phyloP scores from a whole-genome alignment of 805 yeast species.

The Sungouiozyma ichnusensis region DNA sequence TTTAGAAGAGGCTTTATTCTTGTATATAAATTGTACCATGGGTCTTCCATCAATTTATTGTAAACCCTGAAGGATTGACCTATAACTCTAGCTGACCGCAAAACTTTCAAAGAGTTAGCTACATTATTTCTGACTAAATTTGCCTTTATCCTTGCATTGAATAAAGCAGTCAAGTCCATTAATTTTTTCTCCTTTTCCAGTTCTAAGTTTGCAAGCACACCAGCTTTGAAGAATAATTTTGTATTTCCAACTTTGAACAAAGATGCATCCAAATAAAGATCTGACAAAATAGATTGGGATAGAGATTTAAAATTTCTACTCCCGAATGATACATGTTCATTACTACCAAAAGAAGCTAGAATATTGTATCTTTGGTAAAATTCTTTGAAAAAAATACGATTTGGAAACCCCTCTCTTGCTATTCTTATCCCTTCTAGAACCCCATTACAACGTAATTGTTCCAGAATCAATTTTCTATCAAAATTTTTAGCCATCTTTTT shows the following conservation, averaged over 20 bases:
- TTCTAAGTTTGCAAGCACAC: constrained; percentile 85
- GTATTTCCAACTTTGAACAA: constrained; percentile 86
- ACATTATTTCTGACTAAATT: constrained; percentile 42
- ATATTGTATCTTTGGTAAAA: constrained; percentile 68
- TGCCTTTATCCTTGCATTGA: constrained; percentile 64
- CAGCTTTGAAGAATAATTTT: constrained; percentile 91
- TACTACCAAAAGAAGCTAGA: constrained; percentile 35
- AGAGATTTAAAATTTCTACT: constrained; percentile 46
- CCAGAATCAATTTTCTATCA: constrained; percentile 67
- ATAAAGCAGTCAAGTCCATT: constrained; percentile 40
- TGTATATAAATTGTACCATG: constrained; percentile 71
- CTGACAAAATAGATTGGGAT: constrained; percentile 55
- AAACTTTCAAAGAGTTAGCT: constrained; percentile 39
- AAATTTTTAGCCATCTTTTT: constrained; percentile 60
- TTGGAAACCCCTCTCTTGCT: constrained; percentile 95
- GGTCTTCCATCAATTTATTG: constrained; percentile 40
- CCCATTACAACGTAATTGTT: constrained; percentile 92
- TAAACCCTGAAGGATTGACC: constrained; percentile 50
- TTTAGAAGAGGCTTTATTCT: constrained; percentile 66
- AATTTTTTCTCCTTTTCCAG: constrained; percentile 60
- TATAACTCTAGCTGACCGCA: constrained; percentile 62
- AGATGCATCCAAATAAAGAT: constrained; percentile 60
- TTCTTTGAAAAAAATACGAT: constrained; percentile 73
- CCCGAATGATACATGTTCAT: constrained; percentile 26
- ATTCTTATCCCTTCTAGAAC: constrained; percentile 96